Percentiles rank a stretch among this genome's conserved stretches.
Conservation (phyloP, 306 rosid species). For the Albizia julibrissin region DNA sequence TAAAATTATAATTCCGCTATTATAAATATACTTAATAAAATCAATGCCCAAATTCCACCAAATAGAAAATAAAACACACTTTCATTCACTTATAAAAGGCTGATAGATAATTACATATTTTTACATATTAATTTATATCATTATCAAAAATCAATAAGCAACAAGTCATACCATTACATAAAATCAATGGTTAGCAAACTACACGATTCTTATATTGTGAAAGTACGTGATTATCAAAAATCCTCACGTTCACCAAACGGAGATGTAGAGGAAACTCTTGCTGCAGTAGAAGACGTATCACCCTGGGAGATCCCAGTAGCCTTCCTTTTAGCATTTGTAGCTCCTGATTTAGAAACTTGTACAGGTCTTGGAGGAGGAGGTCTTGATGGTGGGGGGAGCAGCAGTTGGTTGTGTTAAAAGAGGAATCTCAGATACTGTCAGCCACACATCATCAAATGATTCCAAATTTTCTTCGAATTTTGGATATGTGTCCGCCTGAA, state of each 20-base stretch:
- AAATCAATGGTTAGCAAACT: no score
- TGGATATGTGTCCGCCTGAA: constrained; percentile 53
- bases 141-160: no score
- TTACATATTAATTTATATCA: no score
- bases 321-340: constrained; percentile 61
- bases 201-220: no score
- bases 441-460: constrained; percentile 70
- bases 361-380: constrained; percentile 96
- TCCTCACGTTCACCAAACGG: constrained; percentile 66
- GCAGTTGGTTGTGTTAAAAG: constrained; percentile 82
- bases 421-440: constrained; percentile 89
- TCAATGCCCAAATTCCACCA: no score
- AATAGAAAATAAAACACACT: no score
- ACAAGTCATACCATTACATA: no score
- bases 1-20: no score
- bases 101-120: no score
- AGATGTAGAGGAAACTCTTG: constrained; percentile 50
- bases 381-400: constrained; percentile 97
- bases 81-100: no score
- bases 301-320: constrained; percentile 55
- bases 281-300: constrained; percentile 58
- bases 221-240: constrained; percentile 23
- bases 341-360: constrained; percentile 56
- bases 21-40: no score
- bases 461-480: constrained; percentile 63